These are phyloP conservation scores for Histomonas meleagridis DNA, from an alignment of 208 protist species.

Conservation along the genomic window DNA sequence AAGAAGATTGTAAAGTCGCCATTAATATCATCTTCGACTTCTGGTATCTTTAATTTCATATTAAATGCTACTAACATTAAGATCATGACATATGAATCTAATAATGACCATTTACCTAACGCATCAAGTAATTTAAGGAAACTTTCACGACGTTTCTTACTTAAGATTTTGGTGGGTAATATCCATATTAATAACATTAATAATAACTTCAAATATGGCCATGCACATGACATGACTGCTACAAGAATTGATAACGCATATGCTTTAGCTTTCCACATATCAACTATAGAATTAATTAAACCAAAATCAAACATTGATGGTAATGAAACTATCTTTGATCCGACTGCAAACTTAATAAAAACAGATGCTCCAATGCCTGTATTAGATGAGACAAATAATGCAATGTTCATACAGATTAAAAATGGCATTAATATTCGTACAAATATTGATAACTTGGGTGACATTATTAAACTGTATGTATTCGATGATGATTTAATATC, in stretches of 20 bases:
- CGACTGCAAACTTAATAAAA: conserved; percentile 43
- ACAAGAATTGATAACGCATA: conserved; percentile 66
- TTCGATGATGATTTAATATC: not conserved
- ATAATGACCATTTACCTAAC: conserved; percentile 73
- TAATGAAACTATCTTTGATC: conserved; percentile 38
- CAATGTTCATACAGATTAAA: conserved; percentile 45
- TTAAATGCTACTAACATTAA: conserved; percentile 71
- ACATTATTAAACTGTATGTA: not conserved
- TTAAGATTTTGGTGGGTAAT: conserved; percentile 55
- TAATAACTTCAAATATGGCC: conserved; percentile 78
- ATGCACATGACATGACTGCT: conserved; percentile 72
- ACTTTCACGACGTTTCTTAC: conserved; percentile 50
- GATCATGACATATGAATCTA: conserved; percentile 73
- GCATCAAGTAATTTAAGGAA: conserved; percentile 65
- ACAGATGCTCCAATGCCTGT: conserved; percentile 53
- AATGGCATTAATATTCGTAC: not conserved
- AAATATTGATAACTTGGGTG: not conserved
- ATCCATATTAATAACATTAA: conserved; percentile 58
- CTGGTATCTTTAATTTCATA: conserved; percentile 48
- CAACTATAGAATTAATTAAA: conserved; percentile 61
- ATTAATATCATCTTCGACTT: not conserved
- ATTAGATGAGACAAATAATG: conserved; percentile 57
- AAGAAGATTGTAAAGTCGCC: not conserved
- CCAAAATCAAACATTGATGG: conserved; percentile 63
- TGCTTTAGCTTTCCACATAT: conserved; percentile 68